Evolutionary conservation across 2,329 filamentous ascomycete species (phyloP), one percentile per base, ranked within the genome.

Genomic region (Talaromyces sp.): DNA sequence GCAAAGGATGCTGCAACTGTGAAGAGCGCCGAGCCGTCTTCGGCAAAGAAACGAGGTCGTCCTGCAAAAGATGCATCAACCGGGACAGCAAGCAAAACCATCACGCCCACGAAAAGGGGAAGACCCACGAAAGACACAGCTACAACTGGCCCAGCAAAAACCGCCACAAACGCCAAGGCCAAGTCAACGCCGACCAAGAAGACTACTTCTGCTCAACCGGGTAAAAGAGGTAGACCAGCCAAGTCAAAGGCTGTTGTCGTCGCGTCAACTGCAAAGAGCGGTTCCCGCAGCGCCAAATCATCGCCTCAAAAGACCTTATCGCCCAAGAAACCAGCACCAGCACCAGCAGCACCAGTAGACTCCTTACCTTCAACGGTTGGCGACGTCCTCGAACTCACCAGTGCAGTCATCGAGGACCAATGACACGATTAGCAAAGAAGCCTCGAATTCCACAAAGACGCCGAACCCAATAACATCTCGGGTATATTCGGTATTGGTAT

Each of bases 221-320:
- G 31, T 16, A 58, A 41, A 43, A 14, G 56, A 39, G 56, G 56
- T 22, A 19, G 56, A 9, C 56, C 56, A 58, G 8, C 56, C 19
- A 58, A 58, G 11, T 6, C 19, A 13, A 58, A 58, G 19, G 9
- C 19, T 16, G 56, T 43, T 5, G 56, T 58, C 35, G 56, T 43
- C 19, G 56, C 56, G 6, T 58, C 35, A 58, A 58, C 56, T 4
- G 35, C 56, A 43, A 27, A 58, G 33, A 58, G 56, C 37, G 56
- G 56, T 37, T 24, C n/a, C 19, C 35, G 56, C 13, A 24, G 56
- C 33, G 56, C 56, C 22, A 58, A 58, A 31, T 24, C 56, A 24
- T 31, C 19, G 0, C 35, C 56, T 43, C 37, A 43, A 39, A 58
- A 58, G 56, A 58, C 22, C 3, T 39, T n/a, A 22, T 41, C 54